Conservation (phyloP, 78 protist species). For the Tieghemostelium lacteum region DNA sequence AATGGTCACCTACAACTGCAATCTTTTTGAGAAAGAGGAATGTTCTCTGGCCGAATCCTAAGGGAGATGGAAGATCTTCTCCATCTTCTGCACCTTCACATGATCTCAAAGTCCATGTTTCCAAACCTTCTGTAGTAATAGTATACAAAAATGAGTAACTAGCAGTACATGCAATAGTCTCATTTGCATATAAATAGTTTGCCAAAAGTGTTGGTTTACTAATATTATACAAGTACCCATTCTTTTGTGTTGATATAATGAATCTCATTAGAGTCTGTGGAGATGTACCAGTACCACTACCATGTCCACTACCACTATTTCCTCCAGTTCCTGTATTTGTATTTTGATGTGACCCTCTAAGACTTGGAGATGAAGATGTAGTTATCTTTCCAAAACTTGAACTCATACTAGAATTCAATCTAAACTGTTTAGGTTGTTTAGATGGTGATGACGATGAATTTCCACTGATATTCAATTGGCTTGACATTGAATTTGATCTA, state of each 20-base stretch:
- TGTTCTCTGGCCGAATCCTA: constrained; percentile 20
- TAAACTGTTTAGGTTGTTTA: not conserved
- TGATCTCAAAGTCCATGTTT: constrained; percentile 72
- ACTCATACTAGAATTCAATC: not conserved
- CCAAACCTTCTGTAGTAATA: constrained; percentile 28
- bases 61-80: constrained; percentile 43
- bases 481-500: too few relatives aligned
- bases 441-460: too few relatives aligned
- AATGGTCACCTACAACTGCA: constrained; percentile 66
- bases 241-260: constrained; percentile 32
- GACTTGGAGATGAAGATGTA: not conserved
- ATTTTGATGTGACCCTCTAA: not conserved
- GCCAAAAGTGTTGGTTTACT: constrained; percentile 39
- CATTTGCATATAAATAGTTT: constrained; percentile 50
- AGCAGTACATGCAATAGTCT: constrained; percentile 44
- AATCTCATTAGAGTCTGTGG: constrained; percentile 14
- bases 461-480: too few relatives aligned
- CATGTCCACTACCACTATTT: not conserved
- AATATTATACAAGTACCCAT: constrained; percentile 56
- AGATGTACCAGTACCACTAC: not conserved
- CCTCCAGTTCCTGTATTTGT: not conserved
- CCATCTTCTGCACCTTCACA: constrained; percentile 70
- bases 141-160: constrained; percentile 58
- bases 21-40: constrained; percentile 3
- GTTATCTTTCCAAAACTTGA: not conserved